phyloP scores from a whole-genome alignment of 176 grass and related monocot genomes.

The Cenchrus purpureus region DNA sequence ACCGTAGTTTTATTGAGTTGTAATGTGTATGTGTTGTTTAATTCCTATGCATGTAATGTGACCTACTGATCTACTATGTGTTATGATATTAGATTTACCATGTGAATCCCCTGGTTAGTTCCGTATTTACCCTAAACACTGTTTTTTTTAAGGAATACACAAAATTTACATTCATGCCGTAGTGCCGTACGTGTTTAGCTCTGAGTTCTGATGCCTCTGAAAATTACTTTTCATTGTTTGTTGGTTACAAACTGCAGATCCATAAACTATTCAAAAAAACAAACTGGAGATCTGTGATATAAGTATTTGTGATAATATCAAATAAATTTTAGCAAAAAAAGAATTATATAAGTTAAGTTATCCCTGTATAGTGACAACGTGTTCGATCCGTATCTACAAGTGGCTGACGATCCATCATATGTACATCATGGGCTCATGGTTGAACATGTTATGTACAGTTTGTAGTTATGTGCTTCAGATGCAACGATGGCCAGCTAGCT shows the following conservation, averaged over 20 bases:
- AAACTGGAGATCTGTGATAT: not conserved
- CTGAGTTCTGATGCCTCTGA: not conserved
- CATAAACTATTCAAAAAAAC: not conserved
- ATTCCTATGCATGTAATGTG: not conserved
- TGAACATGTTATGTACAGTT: conserved; percentile 2
- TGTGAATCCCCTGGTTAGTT: not conserved
- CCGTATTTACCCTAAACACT: too few relatives aligned
- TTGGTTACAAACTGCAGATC: not conserved
- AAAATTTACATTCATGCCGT: too few relatives aligned
- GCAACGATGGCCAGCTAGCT: conserved; percentile 2
- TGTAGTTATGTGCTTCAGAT: not conserved
- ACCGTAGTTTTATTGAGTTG: not conserved
- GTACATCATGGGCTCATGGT: conserved; percentile 4
- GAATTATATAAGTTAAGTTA: not conserved
- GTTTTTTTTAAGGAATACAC: too few relatives aligned
- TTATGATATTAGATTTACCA: not conserved
- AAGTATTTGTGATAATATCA: not conserved
- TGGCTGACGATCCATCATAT: not conserved
- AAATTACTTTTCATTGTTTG: not conserved
- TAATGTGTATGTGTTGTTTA: not conserved
- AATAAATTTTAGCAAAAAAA: not conserved
- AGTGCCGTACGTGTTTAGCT: too few relatives aligned
- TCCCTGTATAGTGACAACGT: not conserved
- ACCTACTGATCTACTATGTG: too few relatives aligned
- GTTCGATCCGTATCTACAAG: not conserved